These are phyloP conservation scores for Lepidium sativum DNA, from an alignment of 345 rosid species.

Conservation along the genomic window DNA sequence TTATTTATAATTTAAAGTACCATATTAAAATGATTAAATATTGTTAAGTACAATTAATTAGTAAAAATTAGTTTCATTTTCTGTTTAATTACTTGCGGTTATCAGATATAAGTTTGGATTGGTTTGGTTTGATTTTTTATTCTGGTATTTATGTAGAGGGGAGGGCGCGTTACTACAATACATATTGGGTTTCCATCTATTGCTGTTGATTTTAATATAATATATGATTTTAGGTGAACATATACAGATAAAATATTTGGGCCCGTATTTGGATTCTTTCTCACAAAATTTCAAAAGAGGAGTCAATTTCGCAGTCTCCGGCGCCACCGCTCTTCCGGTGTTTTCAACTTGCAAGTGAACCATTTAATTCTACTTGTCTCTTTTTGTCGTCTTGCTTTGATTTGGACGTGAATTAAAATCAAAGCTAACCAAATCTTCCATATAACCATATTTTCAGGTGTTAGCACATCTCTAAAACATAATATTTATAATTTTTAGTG, in stretches of 20 bases:
- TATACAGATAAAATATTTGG: slow-evolving; percentile 25
- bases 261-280: slow-evolving; percentile 43
- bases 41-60: too few species aligned
- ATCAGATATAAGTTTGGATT: too few species aligned
- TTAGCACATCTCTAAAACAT: not conserved
- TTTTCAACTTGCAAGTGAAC: slow-evolving; percentile 5
- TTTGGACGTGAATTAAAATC: not conserved
- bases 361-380: not conserved
- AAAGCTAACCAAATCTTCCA: not conserved
- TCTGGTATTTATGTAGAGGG: too few species aligned
- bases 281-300: slow-evolving; percentile 41
- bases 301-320: slow-evolving; percentile 36
- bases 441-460: not conserved
- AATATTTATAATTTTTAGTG: too few species aligned
- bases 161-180: too few species aligned
- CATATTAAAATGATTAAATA: too few species aligned
- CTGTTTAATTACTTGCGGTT: too few species aligned
- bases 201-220: too few species aligned
- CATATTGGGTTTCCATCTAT: too few species aligned
- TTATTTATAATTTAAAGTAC: too few species aligned
- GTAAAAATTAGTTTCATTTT: too few species aligned
- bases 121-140: too few species aligned
- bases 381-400: not conserved
- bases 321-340: slow-evolving; percentile 34
- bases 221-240: slow-evolving; percentile 33